Conservation (phyloP, 371 early-diverging fungal species). For the Rhizomucor pusillus region DNA sequence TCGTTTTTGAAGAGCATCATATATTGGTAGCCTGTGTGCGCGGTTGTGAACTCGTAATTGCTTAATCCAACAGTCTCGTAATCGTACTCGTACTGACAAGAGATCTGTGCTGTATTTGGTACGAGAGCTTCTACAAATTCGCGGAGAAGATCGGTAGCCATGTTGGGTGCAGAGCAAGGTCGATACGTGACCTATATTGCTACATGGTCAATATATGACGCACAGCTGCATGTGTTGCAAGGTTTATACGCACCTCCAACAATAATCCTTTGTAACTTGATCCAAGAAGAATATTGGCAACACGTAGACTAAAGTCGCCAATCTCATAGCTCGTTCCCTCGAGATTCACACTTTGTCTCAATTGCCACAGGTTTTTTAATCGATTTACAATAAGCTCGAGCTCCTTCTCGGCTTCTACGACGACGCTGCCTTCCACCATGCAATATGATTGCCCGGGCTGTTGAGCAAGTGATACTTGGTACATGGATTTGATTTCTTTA, state of each 20-base stretch:
- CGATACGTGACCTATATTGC: conserved; percentile 42
- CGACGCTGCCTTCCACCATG: conserved; percentile 54
- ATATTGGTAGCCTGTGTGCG: conserved; percentile 56
- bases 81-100: conserved; percentile 47
- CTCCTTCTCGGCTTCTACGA: conserved; percentile 51
- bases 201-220: background rate
- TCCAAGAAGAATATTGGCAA: conserved; percentile 49
- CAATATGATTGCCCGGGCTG: conserved; percentile 48
- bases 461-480: conserved; percentile 47
- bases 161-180: conserved; percentile 45
- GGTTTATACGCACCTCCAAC: conserved; percentile 33
- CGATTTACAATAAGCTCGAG: conserved; percentile 43
- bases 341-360: conserved; percentile 43
- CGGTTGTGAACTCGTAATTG: conserved; percentile 43
- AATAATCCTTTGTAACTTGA: conserved; percentile 49
- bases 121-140: conserved; percentile 48
- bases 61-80: conserved; percentile 47
- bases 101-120: conserved; percentile 43
- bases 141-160: conserved; percentile 30
- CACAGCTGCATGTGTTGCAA: background rate
- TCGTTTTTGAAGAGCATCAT: conserved; percentile 50
- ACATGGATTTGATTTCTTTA: conserved; percentile 39
- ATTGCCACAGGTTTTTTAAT: conserved; percentile 49
- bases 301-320: conserved; percentile 51
- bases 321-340: conserved; percentile 54